Percentiles rank a stretch among this genome's conserved stretches.
phyloP scores from a whole-genome alignment of 176 grass and related monocot species.

The Luzula sylvatica region DNA sequence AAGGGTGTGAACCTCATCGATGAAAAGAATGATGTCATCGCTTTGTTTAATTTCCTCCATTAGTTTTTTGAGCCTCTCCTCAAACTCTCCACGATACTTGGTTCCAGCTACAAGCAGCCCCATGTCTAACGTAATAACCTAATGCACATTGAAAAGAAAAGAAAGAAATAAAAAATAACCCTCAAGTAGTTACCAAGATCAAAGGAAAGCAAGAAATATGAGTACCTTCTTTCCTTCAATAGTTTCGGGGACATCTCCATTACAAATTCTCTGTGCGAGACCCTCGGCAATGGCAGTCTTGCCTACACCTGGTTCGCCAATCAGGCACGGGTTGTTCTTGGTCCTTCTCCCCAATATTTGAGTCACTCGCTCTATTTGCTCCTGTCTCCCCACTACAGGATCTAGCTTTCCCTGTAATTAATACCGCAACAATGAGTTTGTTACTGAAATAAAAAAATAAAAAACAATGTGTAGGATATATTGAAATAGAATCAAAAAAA shows the following conservation, averaged over 20 bases:
- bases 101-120: constrained; percentile 93
- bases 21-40: constrained; percentile 93
- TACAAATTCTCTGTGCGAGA: constrained; percentile 78
- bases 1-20: constrained; percentile 93
- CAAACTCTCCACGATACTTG: constrained; percentile 81
- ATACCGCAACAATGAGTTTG: background rate
- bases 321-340: constrained; percentile 96
- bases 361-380: constrained; percentile 80
- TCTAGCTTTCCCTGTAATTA: constrained; percentile 71
- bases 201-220: too few species aligned
- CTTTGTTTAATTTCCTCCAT: constrained; percentile 99
- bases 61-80: constrained; percentile 92
- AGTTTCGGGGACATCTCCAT: constrained; percentile 91
- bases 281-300: constrained; percentile 97
- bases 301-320: constrained; percentile 97
- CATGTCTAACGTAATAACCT: constrained; percentile 98
- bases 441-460: background rate
- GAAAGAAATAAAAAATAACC: background rate
- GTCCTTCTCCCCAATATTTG: constrained; percentile 91
- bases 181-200: background rate
- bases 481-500: background rate
- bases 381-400: constrained; percentile 87
- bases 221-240: constrained; percentile 96
- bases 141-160: constrained; percentile 1
- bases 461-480: background rate